phyloP scores from a whole-genome alignment of 305 asterid genomes.

The Rubia peregrina region DNA sequence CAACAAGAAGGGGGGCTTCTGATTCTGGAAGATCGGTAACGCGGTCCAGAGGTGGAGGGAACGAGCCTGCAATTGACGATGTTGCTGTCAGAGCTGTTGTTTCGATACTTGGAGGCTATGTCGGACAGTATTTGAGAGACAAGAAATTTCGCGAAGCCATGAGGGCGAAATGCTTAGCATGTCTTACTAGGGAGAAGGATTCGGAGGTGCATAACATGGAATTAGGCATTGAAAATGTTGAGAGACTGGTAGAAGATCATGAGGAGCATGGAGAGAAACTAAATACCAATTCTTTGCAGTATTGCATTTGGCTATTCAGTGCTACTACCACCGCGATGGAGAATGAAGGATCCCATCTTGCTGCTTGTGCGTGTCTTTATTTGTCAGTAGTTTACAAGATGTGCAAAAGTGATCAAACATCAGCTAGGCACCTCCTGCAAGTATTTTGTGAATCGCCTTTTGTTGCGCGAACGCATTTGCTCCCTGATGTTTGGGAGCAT shows the following conservation, averaged over 20 bases:
- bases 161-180: conserved; percentile 44
- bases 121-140: conserved; percentile 46
- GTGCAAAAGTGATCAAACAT: conserved; percentile 40
- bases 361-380: conserved; percentile 69
- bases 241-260: conserved; percentile 36
- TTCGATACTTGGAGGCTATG: conserved; percentile 49
- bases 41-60: conserved; percentile 23
- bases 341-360: conserved; percentile 27
- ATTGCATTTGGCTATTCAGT: conserved; percentile 43
- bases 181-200: conserved; percentile 28
- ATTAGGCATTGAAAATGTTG: conserved; percentile 47
- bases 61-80: conserved; percentile 56
- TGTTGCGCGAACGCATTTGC: conserved; percentile 53
- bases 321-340: conserved; percentile 25
- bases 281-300: conserved; percentile 38
- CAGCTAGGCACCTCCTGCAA: conserved; percentile 57
- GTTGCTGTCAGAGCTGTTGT: conserved; percentile 60
- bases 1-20: conserved; percentile 32
- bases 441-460: conserved; percentile 57
- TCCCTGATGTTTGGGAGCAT: conserved; percentile 81
- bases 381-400: conserved; percentile 53
- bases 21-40: conserved; percentile 31
- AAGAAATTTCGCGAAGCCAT: conserved; percentile 28
- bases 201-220: conserved; percentile 34
- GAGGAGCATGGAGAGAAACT: conserved; percentile 27